phyloP scores from a whole-genome alignment of 2,329 filamentous ascomycete genomes.

The Pezicula carpinea region DNA sequence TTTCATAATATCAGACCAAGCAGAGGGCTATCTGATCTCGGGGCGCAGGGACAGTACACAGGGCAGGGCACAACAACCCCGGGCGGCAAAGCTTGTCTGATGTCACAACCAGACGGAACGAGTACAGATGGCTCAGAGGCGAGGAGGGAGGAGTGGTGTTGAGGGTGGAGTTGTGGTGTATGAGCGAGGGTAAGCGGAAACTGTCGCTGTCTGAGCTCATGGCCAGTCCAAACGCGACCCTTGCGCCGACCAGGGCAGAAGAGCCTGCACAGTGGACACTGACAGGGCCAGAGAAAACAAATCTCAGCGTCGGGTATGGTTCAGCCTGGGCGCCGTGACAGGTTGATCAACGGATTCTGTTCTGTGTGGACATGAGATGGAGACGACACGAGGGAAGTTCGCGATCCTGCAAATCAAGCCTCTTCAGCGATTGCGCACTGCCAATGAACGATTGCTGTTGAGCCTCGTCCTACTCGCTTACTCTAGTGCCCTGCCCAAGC shows the following conservation, averaged over 20 bases:
- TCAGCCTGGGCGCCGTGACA: no score
- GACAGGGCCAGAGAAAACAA: no score
- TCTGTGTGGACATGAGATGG: no score
- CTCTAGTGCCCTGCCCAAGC: no score
- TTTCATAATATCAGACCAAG: slow-evolving; percentile 6
- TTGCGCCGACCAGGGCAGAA: slow-evolving; percentile 6
- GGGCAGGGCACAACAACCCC: background rate
- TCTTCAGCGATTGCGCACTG: no score
- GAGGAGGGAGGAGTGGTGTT: background rate
- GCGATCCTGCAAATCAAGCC: no score
- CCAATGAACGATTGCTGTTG: no score
- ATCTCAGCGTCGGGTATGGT: no score
- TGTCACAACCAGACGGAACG: background rate
- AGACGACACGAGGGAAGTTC: background rate
- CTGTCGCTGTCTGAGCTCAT: slow-evolving; percentile 14
- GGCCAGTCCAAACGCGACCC: slow-evolving; percentile 19
- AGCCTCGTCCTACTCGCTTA: no score
- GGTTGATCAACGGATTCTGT: no score
- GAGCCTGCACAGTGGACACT: background rate
- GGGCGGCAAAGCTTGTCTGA: background rate
- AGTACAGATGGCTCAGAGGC: background rate
- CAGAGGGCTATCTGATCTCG: slow-evolving; percentile 13
- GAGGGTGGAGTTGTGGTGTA: background rate
- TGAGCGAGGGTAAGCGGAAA: slow-evolving; percentile 19
- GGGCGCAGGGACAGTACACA: background rate